Evolutionary conservation across 305 asterid species (phyloP).

Genomic region (Rubia peregrina): DNA sequence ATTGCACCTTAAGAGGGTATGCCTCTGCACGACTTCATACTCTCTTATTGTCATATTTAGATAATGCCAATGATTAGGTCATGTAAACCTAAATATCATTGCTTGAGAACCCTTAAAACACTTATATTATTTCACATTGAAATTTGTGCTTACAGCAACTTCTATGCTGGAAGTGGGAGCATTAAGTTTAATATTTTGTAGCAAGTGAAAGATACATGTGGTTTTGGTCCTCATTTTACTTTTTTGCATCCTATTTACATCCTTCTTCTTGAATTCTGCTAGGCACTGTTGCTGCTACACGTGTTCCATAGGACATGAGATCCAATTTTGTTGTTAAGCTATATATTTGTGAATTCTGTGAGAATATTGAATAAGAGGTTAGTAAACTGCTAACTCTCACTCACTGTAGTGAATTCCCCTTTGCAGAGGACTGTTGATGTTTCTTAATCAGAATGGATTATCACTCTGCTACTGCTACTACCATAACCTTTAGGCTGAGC

Average conservation of each 20-base stretch:
- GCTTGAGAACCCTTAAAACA: neutral
- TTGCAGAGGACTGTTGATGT: neutral
- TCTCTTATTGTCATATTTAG: neutral
- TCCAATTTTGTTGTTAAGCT: neutral
- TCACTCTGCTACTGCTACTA: neutral
- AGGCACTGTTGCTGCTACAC: neutral
- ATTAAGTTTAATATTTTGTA: neutral
- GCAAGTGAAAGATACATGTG: neutral
- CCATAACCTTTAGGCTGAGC: neutral
- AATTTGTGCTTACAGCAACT: neutral
- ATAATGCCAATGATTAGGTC: neutral
- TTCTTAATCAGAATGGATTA: neutral
- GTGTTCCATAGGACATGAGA: neutral
- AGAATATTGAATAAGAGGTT: neutral
- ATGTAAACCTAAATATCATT: neutral
- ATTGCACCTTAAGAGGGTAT: constrained; percentile 1
- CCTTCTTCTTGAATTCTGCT: neutral
- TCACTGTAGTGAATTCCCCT: neutral
- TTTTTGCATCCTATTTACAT: neutral
- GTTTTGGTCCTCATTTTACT: neutral
- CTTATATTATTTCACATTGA: neutral
- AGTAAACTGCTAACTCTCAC: neutral
- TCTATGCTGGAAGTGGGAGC: neutral
- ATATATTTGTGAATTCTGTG: neutral
- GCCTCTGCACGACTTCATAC: neutral